Evolutionary conservation across 73 alveolate species (phyloP).

Genomic region (Tetrahymena borealis): DNA sequence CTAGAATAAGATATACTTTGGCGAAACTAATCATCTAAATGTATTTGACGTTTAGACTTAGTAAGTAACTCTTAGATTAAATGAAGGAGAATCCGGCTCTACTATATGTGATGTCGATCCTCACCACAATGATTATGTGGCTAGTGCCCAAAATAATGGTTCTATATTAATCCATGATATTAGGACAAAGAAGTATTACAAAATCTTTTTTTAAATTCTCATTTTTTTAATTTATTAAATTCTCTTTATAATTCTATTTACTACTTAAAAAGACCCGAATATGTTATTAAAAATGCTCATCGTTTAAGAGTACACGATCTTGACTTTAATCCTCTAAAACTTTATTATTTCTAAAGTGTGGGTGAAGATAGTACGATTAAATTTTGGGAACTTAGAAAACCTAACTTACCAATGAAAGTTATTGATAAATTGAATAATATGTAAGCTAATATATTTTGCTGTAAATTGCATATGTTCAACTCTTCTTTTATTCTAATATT

Average conservation of each 20-base stretch:
- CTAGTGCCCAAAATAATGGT: background rate
- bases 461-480: background rate
- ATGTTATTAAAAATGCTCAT: background rate
- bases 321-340: background rate
- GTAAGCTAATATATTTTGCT: background rate
- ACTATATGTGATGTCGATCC: background rate
- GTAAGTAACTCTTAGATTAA: background rate
- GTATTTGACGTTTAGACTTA: background rate
- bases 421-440: background rate
- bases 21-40: background rate
- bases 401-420: background rate
- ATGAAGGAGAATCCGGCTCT: background rate
- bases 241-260: too few species aligned
- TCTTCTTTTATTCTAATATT: background rate
- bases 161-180: background rate
- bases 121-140: background rate
- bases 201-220: too few species aligned
- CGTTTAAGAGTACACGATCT: background rate
- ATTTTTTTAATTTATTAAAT: too few species aligned
- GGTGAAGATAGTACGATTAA: background rate
- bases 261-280: background rate
- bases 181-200: background rate
- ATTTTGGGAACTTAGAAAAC: background rate
- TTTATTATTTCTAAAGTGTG: background rate
- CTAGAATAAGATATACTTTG: background rate